Conservation (phyloP, 768 basidiomycete genomes). For the Coprinellus micaceus region DNA sequence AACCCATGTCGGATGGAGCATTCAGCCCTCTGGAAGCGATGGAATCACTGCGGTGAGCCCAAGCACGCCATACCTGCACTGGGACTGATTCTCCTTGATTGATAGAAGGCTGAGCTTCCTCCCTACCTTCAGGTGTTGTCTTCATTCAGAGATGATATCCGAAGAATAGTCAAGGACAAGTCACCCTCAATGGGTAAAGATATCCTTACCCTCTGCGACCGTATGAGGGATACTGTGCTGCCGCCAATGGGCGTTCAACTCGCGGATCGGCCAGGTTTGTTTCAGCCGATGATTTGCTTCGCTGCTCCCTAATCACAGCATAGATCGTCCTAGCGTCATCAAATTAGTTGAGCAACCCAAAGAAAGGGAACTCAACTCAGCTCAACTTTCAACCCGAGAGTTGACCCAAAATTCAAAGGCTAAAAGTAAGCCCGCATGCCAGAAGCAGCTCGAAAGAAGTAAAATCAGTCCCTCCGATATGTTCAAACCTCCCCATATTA, state of each 20-base stretch:
- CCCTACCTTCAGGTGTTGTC: constrained; percentile 85
- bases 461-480: constrained; percentile 67
- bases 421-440: no score
- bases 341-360: constrained; percentile 85
- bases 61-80: constrained; percentile 1
- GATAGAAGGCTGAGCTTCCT: constrained; percentile 83
- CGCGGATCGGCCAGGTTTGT: constrained; percentile 89
- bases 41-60: constrained; percentile 44
- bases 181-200: constrained; percentile 65
- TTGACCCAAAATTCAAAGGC: constrained; percentile 69
- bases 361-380: constrained; percentile 84
- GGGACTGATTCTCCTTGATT: constrained; percentile 26
- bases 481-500: constrained; percentile 80
- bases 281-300: not conserved
- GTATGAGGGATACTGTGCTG: constrained; percentile 83
- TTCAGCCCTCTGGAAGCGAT: constrained; percentile 38
- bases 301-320: constrained; percentile 5
- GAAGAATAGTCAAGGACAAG: constrained; percentile 74
- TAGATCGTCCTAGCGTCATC: constrained; percentile 92
- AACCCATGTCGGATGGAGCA: constrained; percentile 81
- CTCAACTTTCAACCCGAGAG: constrained; percentile 30
- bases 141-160: constrained; percentile 87
- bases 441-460: constrained; percentile 66
- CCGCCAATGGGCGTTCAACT: constrained; percentile 93
- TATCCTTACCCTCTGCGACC: constrained; percentile 84